Base-by-base conservation (phyloP, 331 rosid species). In the Spiraea crenata region DNA sequence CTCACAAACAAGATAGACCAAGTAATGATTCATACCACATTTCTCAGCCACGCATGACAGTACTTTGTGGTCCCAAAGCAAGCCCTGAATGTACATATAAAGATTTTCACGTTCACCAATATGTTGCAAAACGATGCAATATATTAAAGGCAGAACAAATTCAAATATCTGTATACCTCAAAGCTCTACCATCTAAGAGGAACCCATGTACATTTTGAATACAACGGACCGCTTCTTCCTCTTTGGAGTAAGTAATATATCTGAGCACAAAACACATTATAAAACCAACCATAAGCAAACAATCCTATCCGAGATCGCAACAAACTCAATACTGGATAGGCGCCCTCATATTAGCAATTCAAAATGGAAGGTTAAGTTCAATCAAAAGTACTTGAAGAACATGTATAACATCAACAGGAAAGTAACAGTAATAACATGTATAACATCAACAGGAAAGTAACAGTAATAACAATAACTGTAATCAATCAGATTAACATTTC, bases 201-300 rank as follows among this genome's bases (percentile, higher is more conserved):
- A 91, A 95, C 77, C 97, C 98, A 86, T 95, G 98, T 85, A 95
- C 98, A 86, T 89, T 88, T 85, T 95, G 99, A 83, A 95, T 95
- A 79, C 99, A 95, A 37, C 96, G 93, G 85, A 95, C 79, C 3
- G 98, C 98, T 82, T 95, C 99, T 40, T 91, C 98, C 81, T 95
- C 99, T 79, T 82, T 95, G n/a, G 89, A 80, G 80, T 91, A 95
- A 58, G 99, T 95, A 83, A 95, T 95, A 92, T 95, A 95, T 92
- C 98, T 95, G 57, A 52, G 31, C 47, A 69, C 5, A 41, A 34
- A 25, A 14, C 69, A 14, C 6, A 62, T 9, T 37, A 42, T 16
- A 3, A 40, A 49, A 72, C 15, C 16, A 4, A n/a, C 25, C 57
- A 0, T 12, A n/a, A 65, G 1, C 39, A 19, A 4, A 72, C 52